phyloP scores from a whole-genome alignment of 495 filamentous ascomycete species.

The Halenospora varia region DNA sequence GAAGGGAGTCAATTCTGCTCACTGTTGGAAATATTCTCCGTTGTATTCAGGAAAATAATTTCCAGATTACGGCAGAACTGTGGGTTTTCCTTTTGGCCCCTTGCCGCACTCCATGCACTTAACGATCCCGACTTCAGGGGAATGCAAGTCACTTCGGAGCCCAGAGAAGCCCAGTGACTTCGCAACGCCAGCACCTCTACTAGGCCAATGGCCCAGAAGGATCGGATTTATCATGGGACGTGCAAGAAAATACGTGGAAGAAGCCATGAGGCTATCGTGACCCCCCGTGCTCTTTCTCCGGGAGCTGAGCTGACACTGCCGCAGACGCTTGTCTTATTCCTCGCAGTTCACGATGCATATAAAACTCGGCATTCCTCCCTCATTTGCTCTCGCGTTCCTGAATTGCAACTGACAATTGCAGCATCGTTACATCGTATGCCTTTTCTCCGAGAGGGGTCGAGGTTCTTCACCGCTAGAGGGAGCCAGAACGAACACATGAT shows the following conservation, averaged over 20 bases:
- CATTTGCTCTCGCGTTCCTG: neutral
- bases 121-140: neutral
- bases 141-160: neutral
- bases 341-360: neutral
- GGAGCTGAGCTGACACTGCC: neutral
- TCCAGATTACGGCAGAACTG: neutral
- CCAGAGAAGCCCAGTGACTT: neutral
- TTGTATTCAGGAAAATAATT: neutral
- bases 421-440: neutral
- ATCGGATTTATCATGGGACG: neutral
- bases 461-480: neutral
- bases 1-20: no score
- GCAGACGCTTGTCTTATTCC: neutral
- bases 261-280: neutral
- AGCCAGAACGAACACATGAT: neutral
- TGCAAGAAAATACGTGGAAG: neutral
- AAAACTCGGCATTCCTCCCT: slow-evolving; percentile 15
- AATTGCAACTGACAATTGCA: neutral
- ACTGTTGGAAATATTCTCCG: no score
- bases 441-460: neutral
- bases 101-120: neutral
- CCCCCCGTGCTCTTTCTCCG: neutral
- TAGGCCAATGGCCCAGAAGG: neutral
- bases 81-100: neutral
- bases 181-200: neutral